phyloP scores from a whole-genome alignment of 257 asterid genomes.

The Verbascum thapsus region DNA sequence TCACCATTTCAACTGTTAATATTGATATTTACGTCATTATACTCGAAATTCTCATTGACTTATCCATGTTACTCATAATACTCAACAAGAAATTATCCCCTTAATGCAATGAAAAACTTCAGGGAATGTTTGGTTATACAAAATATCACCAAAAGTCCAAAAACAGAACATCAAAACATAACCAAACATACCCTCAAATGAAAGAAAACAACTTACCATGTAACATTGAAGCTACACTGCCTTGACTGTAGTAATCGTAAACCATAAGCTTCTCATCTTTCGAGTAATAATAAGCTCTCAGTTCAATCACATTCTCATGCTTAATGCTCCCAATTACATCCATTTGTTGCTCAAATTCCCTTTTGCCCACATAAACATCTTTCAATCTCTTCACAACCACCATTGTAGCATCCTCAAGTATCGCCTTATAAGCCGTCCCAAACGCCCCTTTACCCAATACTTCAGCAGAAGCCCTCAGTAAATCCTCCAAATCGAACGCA shows the following conservation, averaged over 20 bases:
- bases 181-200: too few species aligned
- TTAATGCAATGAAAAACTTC: neutral
- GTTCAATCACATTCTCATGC: slow-evolving; percentile 82
- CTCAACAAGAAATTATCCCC: neutral
- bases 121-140: too few species aligned
- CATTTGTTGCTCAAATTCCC: slow-evolving; percentile 92
- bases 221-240: slow-evolving; percentile 79
- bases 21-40: neutral
- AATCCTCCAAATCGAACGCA: slow-evolving; percentile 89
- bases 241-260: slow-evolving; percentile 71
- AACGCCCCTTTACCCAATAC: slow-evolving; percentile 90
- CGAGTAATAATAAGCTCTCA: slow-evolving; percentile 91
- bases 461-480: slow-evolving; percentile 96
- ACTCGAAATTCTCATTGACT: too few species aligned
- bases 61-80: neutral
- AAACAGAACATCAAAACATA: too few species aligned
- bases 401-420: slow-evolving; percentile 74
- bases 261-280: slow-evolving; percentile 98
- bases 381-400: slow-evolving; percentile 95
- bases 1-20: neutral
- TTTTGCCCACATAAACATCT: slow-evolving; percentile 83
- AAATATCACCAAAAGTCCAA: too few species aligned
- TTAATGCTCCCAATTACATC: slow-evolving; percentile 71
- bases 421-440: slow-evolving; percentile 85
- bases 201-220: slow-evolving; percentile 76